Conservation (phyloP, 805 yeast genomes). For the Candida broadrunensis region DNA sequence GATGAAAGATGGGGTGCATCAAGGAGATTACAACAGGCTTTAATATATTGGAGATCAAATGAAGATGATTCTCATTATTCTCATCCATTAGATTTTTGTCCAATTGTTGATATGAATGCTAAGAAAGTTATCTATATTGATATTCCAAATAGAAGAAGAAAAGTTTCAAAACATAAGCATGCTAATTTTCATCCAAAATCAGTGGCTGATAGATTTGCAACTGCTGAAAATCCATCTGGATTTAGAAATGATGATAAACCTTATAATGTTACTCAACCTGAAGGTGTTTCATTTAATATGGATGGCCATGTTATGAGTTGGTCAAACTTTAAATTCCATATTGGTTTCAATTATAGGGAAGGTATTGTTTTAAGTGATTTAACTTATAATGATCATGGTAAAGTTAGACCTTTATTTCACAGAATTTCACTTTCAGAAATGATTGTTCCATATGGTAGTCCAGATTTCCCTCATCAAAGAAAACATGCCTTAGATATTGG, state of each 20-base stretch:
- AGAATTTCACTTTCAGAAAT: conserved; percentile 75
- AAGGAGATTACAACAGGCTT: conserved; percentile 74
- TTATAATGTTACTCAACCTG: conserved; percentile 71
- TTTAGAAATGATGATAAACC: conserved; percentile 66
- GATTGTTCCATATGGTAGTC: conserved; percentile 84
- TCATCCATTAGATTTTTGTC: conserved; percentile 79
- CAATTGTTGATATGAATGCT: conserved; percentile 73
- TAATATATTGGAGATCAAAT: conserved; percentile 71
- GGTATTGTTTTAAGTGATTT: conserved; percentile 78
- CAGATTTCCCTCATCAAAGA: conserved; percentile 78
- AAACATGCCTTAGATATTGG: conserved; percentile 86
- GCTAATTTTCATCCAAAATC: conserved; percentile 69
- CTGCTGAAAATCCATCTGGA: conserved; percentile 41
- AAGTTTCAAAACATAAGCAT: conserved; percentile 64
- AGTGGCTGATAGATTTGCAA: conserved; percentile 57
- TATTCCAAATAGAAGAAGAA: conserved; percentile 72
- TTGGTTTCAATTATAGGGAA: conserved; percentile 84
- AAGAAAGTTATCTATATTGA: conserved; percentile 70
- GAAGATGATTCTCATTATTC: conserved; percentile 77
- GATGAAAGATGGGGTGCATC: conserved; percentile 78
- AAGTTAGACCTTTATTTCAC: conserved; percentile 71
- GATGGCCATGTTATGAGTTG: conserved; percentile 67
- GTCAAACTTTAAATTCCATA: conserved; percentile 75
- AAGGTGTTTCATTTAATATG: conserved; percentile 76
- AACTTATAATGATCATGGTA: conserved; percentile 72